Base-by-base conservation (phyloP, 2,329 filamentous ascomycete genomes). In the Alternaria alternata region DNA sequence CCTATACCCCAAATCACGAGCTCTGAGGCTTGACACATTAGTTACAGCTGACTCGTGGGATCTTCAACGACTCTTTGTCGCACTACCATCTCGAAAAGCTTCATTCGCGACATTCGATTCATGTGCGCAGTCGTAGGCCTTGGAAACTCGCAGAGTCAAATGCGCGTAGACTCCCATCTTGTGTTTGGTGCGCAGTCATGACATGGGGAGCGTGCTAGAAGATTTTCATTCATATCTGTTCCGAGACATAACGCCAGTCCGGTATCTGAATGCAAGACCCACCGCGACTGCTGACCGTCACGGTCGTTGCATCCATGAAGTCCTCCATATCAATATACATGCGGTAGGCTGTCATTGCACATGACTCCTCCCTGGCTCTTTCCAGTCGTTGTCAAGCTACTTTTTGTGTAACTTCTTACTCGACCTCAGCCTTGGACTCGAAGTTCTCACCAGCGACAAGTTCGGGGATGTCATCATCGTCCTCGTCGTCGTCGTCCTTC, bases 401-500 rank as follows among this genome's bases (percentile, higher is more conserved):
- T 59, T 43, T 39, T 36, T 30, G 14, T 26, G 57, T 44, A 59
- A 57, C 62, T 49, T 55, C 58, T 68, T 95, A 97, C 86, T 97
- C 93, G 81, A 95, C 93, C 85, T 97, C 82, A 55, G 75, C 77
- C 81, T 84, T 97, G 84, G 89, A 91, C 87, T 99, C 95, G 78
- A 99, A 99, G 88, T 92, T 97, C 87, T 97, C 93, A 77, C 95
- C 95, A 79, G 93, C 93, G 65, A 99, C 94, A 71, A 99, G 87
- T 74, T 98, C 94, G 74, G 95, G 95, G 81, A 99, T 99, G 81
- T 98, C 95, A 65, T 95, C 92, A 59, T 90, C 88, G 62, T 87
- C 86, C 61, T 85, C 84, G 54, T 82, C 81, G 57, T 85, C 84
- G 58, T 82, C 81, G 24, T 89, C 88, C 75, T 90, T 88, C 81